Evolutionary conservation across 129 eudicot genomes (phyloP).

Genomic region (Scalesia atractyloides): DNA sequence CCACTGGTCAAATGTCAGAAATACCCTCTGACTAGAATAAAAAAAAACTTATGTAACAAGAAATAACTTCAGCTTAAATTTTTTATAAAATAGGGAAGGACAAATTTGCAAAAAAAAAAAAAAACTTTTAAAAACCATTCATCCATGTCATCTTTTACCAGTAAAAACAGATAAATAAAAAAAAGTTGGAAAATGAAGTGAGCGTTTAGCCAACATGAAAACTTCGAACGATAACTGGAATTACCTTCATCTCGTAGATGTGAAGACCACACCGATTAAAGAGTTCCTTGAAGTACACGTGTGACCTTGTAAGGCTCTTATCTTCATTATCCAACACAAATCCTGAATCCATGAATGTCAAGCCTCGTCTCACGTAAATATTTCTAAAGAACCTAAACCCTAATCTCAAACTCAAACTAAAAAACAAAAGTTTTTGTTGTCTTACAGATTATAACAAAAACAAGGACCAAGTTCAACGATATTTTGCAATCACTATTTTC

Average conservation of each 20-base stretch:
- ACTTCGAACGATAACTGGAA: neutral
- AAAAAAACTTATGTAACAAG: too few species aligned
- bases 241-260: slow-evolving; percentile 65
- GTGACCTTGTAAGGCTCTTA: slow-evolving; percentile 90
- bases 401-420: neutral
- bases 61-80: too few species aligned
- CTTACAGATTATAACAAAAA: neutral
- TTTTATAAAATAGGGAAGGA: too few species aligned
- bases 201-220: neutral
- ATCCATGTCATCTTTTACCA: too few species aligned
- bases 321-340: slow-evolving; percentile 93
- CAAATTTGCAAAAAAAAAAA: too few species aligned
- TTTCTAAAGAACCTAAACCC: neutral
- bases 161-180: neutral
- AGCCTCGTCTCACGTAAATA: neutral
- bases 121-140: too few species aligned
- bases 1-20: neutral
- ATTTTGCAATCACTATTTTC: neutral
- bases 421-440: neutral
- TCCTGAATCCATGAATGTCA: slow-evolving; percentile 44
- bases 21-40: neutral
- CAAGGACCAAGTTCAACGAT: neutral
- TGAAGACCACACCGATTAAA: slow-evolving; percentile 71
- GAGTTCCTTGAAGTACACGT: slow-evolving; percentile 87
- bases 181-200: neutral